These are phyloP conservation scores for Clonostachys chloroleuca DNA, from an alignment of 2,329 filamentous ascomycete genomes.

Conservation along the genomic window DNA sequence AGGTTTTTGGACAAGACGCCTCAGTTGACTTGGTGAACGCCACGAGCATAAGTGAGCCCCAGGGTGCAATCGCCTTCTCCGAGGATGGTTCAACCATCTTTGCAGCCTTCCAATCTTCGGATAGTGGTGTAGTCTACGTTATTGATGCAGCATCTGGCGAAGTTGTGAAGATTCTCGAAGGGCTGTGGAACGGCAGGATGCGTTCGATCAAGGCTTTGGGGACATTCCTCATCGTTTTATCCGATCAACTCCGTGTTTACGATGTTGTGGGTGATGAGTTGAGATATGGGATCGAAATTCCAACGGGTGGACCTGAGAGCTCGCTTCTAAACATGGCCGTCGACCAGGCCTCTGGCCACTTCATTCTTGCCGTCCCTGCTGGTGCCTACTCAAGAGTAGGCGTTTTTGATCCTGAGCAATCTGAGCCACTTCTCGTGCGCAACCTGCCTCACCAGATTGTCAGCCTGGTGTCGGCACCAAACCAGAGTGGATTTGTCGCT, in stretches of 20 bases:
- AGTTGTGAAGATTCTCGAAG: conserved; percentile 62
- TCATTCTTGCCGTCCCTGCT: conserved; percentile 54
- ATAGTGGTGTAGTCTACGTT: conserved; percentile 64
- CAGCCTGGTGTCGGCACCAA: conserved; percentile 59
- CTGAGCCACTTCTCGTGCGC: conserved; percentile 54
- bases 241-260: conserved; percentile 71
- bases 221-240: conserved; percentile 71
- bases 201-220: conserved; percentile 68
- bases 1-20: conserved; percentile 38
- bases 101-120: conserved; percentile 50
- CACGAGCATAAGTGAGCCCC: conserved; percentile 24
- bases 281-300: conserved; percentile 59
- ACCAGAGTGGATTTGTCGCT: conserved; percentile 67
- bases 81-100: conserved; percentile 83
- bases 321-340: conserved; percentile 65
- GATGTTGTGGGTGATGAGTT: conserved; percentile 78
- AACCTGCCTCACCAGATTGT: conserved; percentile 55
- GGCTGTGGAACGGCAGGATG: conserved; percentile 61
- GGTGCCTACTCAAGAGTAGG: conserved; percentile 41
- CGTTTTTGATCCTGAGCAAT: conserved; percentile 61
- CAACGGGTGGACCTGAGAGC: conserved; percentile 27
- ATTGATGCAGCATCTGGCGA: conserved; percentile 68
- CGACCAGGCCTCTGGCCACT: conserved; percentile 59
- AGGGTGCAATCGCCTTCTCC: conserved; percentile 72
- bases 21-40: conserved; percentile 17